Conservation (phyloP, 2,329 filamentous ascomycete genomes). For the Pleoardoris graminearum region DNA sequence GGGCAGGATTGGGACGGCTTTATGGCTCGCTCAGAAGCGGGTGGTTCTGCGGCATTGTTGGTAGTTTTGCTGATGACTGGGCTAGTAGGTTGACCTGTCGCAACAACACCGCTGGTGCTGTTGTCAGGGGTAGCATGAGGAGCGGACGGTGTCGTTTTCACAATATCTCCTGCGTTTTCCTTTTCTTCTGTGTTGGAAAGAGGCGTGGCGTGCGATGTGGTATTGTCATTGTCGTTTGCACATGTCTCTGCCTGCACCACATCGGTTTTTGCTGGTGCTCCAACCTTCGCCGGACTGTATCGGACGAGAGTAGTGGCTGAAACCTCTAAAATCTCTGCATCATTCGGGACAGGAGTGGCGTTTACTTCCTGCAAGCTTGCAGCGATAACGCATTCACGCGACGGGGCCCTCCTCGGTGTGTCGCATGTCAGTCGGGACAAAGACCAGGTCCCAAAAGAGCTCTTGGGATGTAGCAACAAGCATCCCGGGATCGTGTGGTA, state of each 20-base stretch:
- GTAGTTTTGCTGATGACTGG: too few species aligned
- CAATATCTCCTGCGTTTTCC: too few species aligned
- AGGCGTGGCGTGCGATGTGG: background rate
- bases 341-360: background rate
- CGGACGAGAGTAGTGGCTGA: background rate
- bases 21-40: background rate
- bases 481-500: background rate
- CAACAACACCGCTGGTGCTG: too few species aligned
- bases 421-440: background rate
- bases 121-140: too few species aligned
- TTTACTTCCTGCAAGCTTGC: background rate
- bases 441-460: background rate
- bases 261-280: background rate
- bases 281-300: background rate
- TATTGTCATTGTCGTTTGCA: background rate
- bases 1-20: background rate
- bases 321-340: too few species aligned
- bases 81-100: too few species aligned
- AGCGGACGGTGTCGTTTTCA: too few species aligned
- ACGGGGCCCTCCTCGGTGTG: too few species aligned
- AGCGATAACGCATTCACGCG: background rate
- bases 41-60: background rate
- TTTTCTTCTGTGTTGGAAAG: background rate
- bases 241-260: too few species aligned
- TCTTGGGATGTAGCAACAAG: background rate